Percentiles rank a stretch among this genome's conserved stretches.
These are phyloP conservation scores for Xerocomellus amylosporus DNA, from an alignment of 768 basidiomycete genomes.

Conservation along the genomic window DNA sequence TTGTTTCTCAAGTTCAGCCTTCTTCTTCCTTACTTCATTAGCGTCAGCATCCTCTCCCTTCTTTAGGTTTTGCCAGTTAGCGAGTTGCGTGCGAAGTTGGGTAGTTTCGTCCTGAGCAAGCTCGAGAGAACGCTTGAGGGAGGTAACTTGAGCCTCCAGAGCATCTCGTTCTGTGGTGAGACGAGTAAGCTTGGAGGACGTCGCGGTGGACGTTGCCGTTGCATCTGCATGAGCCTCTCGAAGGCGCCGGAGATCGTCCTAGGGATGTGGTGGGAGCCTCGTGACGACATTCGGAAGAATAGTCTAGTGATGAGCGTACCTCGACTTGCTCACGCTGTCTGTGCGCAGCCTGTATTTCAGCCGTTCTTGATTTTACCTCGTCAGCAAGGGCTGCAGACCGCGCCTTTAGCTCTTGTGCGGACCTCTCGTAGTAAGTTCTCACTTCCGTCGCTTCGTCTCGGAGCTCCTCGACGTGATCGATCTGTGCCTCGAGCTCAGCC, in stretches of 20 bases:
- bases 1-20: conserved; percentile 54
- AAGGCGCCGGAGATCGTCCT: conserved; percentile 43
- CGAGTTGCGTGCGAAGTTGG: conserved; percentile 61
- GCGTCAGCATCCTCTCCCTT: conserved; percentile 58
- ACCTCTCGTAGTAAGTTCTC: conserved; percentile 25
- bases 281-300: neutral
- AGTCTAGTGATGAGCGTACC: conserved; percentile 32
- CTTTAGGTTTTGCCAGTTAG: conserved; percentile 68
- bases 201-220: conserved; percentile 44
- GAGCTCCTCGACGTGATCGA: conserved; percentile 52
- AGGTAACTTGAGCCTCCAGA: conserved; percentile 47
- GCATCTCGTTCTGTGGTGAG: conserved; percentile 56
- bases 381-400: conserved; percentile 34
- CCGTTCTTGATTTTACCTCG: conserved; percentile 40
- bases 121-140: conserved; percentile 54
- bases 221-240: conserved; percentile 51
- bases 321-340: conserved; percentile 47
- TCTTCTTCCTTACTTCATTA: conserved; percentile 52
- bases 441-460: conserved; percentile 28
- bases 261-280: neutral
- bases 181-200: conserved; percentile 54
- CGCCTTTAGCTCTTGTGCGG: conserved; percentile 28
- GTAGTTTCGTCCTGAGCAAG: conserved; percentile 55
- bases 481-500: conserved; percentile 51
- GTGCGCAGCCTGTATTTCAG: conserved; percentile 37